A percentile compares a stretch with the other conserved stretches of the same genome.
Conservation (phyloP, 129 eudicot genomes). For the Helianthus tuberosus region DNA sequence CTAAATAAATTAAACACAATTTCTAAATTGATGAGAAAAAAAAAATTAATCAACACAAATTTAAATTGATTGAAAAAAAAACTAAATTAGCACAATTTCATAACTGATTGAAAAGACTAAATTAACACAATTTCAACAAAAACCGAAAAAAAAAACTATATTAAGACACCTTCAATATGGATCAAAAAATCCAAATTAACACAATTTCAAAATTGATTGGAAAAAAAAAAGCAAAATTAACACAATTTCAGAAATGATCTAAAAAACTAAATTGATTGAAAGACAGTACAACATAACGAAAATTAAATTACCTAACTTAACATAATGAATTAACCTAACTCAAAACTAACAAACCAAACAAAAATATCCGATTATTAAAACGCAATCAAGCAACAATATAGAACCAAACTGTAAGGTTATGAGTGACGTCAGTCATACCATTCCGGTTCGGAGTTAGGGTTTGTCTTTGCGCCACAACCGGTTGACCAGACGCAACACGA, state of each 20-base stretch:
- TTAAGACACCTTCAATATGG: too few species aligned
- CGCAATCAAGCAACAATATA: neutral
- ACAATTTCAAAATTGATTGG: neutral
- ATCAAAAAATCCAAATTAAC: too few species aligned
- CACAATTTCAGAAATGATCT: neutral
- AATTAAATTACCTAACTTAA: neutral
- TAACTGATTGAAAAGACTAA: neutral
- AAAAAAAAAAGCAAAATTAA: neutral
- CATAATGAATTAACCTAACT: too few species aligned
- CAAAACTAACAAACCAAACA: neutral
- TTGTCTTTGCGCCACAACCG: neutral
- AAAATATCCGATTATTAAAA: neutral
- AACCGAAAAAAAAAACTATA: too few species aligned
- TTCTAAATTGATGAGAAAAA: too few species aligned
- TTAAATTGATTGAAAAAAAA: too few species aligned
- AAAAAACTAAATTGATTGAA: too few species aligned
- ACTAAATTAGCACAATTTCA: neutral
- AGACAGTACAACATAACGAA: neutral
- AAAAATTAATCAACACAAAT: too few species aligned
- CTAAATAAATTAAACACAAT: too few species aligned
- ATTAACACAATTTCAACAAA: neutral
- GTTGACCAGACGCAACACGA: conserved; percentile 18
- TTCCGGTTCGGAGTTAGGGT: neutral
- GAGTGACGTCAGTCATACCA: neutral
- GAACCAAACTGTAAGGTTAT: neutral